phyloP scores from a whole-genome alignment of 352 stramenopile species.

The Pythium periplocum region DNA sequence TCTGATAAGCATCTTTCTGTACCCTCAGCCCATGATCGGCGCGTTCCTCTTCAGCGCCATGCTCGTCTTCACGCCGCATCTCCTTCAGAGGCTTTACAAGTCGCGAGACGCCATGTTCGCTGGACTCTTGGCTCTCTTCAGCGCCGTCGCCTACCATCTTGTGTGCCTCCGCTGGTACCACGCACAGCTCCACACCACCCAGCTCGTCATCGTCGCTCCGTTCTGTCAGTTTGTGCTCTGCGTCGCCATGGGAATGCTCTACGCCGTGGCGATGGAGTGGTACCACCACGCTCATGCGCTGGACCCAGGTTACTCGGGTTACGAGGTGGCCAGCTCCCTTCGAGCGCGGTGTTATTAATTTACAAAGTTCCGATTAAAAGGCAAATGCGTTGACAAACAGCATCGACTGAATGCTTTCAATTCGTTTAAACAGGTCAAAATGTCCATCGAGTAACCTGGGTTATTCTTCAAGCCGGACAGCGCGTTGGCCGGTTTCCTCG shows the following conservation, averaged over 20 bases:
- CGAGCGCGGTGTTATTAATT: slow-evolving; percentile 7
- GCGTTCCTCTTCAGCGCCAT: slow-evolving; percentile 7
- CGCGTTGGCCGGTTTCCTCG: slow-evolving; percentile 12
- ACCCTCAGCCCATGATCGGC: slow-evolving; percentile 7
- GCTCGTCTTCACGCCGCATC: slow-evolving; percentile 5
- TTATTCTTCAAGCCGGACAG: slow-evolving; percentile 54
- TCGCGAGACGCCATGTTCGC: not conserved
- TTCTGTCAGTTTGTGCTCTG: slow-evolving; percentile 12
- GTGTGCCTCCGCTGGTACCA: slow-evolving; percentile 12
- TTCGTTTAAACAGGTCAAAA: too few species aligned
- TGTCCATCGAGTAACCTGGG: too few species aligned
- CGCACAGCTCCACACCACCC: slow-evolving; percentile 1
- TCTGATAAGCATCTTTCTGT: not conserved
- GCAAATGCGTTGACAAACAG: too few species aligned
- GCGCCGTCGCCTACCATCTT: slow-evolving; percentile 8
- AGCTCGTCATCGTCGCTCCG: slow-evolving; percentile 9
- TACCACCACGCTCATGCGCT: not conserved
- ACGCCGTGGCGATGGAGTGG: slow-evolving; percentile 4
- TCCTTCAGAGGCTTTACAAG: not conserved
- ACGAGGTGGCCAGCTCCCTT: not conserved
- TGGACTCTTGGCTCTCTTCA: slow-evolving; percentile 3
- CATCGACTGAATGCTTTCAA: too few species aligned
- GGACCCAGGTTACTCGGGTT: not conserved
- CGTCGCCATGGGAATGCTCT: slow-evolving; percentile 10
- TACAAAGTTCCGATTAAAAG: too few species aligned